phyloP scores from a whole-genome alignment of 225 moss, liverwort and hornwort species.

The Climacium dendroides region DNA sequence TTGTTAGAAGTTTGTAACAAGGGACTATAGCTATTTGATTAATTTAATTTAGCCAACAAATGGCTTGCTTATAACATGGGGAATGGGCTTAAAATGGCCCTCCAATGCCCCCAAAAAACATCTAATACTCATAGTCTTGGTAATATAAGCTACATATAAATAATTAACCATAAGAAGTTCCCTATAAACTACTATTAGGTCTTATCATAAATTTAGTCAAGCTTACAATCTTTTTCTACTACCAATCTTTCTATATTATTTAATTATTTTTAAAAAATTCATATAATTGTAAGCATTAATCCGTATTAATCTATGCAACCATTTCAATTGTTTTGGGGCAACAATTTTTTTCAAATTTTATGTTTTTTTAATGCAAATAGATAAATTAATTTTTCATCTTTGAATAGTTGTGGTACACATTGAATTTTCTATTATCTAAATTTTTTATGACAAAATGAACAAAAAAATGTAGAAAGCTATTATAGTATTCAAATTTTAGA shows the following conservation, averaged over 20 bases:
- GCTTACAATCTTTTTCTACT: not conserved
- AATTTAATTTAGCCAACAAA: too few relatives aligned
- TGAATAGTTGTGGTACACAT: not conserved
- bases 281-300: not conserved
- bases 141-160: not conserved
- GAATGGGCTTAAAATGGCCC: too few relatives aligned
- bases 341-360: not conserved
- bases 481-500: not conserved
- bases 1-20: too few relatives aligned
- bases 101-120: too few relatives aligned
- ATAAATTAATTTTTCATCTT: rapidly evolving
- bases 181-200: not conserved
- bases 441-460: not conserved
- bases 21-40: too few relatives aligned
- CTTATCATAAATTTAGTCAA: not conserved
- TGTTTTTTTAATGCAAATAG: not conserved
- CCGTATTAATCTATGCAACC: not conserved
- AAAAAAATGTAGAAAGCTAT: not conserved
- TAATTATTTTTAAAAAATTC: not conserved
- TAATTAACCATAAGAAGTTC: not conserved
- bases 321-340: not conserved
- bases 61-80: too few relatives aligned
- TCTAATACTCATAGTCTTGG: too few relatives aligned
- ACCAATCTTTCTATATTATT: not conserved
- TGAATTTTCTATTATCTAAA: not conserved